Base-by-base conservation (phyloP, 768 basidiomycete species). In the Termitomyces sp. region DNA sequence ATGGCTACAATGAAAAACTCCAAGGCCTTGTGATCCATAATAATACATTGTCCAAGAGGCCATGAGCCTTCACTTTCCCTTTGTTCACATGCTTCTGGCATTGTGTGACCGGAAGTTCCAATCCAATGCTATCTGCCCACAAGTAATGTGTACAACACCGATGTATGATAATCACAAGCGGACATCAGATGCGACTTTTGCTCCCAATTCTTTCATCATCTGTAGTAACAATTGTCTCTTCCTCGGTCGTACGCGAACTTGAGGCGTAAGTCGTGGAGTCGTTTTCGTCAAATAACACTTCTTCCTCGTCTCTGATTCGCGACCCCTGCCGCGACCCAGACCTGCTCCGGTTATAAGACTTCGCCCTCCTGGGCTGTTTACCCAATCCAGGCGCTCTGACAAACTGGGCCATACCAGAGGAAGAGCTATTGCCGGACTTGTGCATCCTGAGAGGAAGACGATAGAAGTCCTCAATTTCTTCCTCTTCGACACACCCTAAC, bases 401-500 rank as follows among this genome's bases (percentile, higher is more conserved):
- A 64, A 87, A 85, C 65, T 88, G 85, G 7, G 83, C 76, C 66
- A 87, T 79, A 64, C 79, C 80, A 6, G 84, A 73, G 35, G 80
- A 68, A 30, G 78, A 80, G 40, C 64, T 67, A 48, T 70, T 63
- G 51, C 71, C 66, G 43, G 71, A 64, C 54, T 60, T 69, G 33
- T 77, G 76, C 9, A 76, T 72, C 60, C 81, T 80, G 31, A 85
- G 73, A 0, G 87, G 82, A 19, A 87, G 75, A 59, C 79, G 82
- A 66, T 89, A 87, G 63, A 87, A 83, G 57, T 87, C 85, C 55
- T 85, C 83, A 31, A 80, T 70, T 37, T 85, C 82, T 38, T 85
- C 86, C 12, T 87, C 85, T 42, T 83, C 82, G 45, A 72, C 75
- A 11, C 71, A 65, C 60, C 71, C 70, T 50, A 78, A 60, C 43